Evolutionary conservation across 2,329 filamentous ascomycete genomes (phyloP), one percentile per base, ranked within the genome.

Genomic region (Akanthomyces muscarius): DNA sequence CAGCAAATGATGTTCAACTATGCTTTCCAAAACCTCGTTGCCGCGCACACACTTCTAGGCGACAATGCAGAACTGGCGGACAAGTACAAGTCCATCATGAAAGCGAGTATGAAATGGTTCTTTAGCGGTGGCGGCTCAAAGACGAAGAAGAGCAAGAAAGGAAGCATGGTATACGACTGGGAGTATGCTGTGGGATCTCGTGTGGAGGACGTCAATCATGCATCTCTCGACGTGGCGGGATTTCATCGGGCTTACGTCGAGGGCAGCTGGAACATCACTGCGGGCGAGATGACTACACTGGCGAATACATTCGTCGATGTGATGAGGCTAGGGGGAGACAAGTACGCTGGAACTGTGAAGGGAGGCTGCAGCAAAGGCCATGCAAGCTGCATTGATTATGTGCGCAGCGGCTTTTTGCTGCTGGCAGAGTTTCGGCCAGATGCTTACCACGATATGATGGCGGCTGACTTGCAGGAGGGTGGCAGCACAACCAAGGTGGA

Each of bases 1-100:
- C 54, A 57, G 25, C 54, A 57, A 7, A 57, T 57, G 54, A 47
- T 47, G 54, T 57, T 57, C 28, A 57, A 45, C 25, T 47, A 57
- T 33, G 54, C 54, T 25, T 57, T 57, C 30, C 54, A 57, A 11
- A 38, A 57, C 10, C 41, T 57, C 5, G 54, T 57, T 18, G 54
- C 41, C 4, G 54, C 54, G 2, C 54, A 57, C 25, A 5, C 28
- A 4, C 6, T 57, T 23, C 41, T 57, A 3, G 54, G 54, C 38
- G 54, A 57, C 54, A 23, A 47, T 10, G 1, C 54, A 2, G 41
- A 28, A 5, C 23, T 57, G 25, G 11, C 38, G 5, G 41, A 3
- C 13, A 57, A 33, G 41, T 57, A 57, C 44, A 28, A 33, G 44
- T n/a, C 41, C 5, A 57, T 57, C 41, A 57, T 57, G 54, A 6